phyloP scores from a whole-genome alignment of 116 monocot species.

The Dioscorea cayenensis region DNA sequence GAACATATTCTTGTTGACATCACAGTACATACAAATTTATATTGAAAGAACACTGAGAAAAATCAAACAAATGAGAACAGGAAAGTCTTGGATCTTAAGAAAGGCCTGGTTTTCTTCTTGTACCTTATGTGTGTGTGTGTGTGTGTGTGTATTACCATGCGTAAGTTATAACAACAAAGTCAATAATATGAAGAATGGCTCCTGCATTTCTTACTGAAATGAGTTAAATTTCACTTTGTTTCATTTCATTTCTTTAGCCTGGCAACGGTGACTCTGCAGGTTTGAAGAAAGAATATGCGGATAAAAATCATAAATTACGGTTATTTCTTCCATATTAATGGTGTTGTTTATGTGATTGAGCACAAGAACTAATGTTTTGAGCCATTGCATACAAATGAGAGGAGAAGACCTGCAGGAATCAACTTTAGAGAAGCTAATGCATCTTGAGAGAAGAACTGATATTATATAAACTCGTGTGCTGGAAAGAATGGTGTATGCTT shows the following conservation, averaged over 20 bases:
- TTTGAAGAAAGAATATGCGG: slow-evolving; percentile 39
- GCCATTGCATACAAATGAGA: slow-evolving; percentile 50
- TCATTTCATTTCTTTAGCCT: not conserved
- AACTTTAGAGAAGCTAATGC: slow-evolving; percentile 39
- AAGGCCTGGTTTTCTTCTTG: no score
- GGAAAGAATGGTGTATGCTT: slow-evolving; percentile 38
- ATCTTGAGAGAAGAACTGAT: slow-evolving; percentile 63
- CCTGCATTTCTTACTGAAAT: no score
- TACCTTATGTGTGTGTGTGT: no score
- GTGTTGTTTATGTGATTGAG: not conserved
- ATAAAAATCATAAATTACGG: slow-evolving; percentile 18
- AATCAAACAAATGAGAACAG: no score
- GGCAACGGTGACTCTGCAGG: slow-evolving; percentile 35
- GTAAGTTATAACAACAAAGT: no score
- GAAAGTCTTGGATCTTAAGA: no score
- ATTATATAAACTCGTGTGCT: slow-evolving; percentile 43
- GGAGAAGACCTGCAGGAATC: slow-evolving; percentile 74
- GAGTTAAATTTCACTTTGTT: no score
- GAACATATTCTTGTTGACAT: no score
- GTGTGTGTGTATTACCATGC: no score
- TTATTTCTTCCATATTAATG: slow-evolving; percentile 15
- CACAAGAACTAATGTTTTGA: not conserved
- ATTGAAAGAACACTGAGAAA: no score
- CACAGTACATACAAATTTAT: no score
- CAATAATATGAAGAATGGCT: no score